Base-by-base conservation (phyloP, 768 basidiomycete species). In the Mycena maculata region DNA sequence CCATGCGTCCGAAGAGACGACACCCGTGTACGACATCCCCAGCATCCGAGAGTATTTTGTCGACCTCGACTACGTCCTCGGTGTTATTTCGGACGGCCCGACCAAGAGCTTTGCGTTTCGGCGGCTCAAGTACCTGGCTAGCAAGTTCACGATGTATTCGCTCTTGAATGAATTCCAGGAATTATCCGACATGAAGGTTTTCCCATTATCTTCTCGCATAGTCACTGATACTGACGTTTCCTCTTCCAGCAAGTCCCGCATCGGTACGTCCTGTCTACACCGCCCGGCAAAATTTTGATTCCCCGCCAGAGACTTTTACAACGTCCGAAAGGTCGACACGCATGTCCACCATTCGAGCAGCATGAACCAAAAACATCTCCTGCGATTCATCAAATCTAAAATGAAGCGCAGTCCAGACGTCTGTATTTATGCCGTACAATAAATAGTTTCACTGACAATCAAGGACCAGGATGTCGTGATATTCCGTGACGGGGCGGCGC, bases 361-460 rank as follows among this genome's bases (percentile, higher is more conserved):
- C 80, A 98, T 99, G 96, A 99, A 99, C 77, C 98, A 99, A 79
- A 99, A 99, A 78, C 98, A 99, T 81, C 81, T 99, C 22, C 82
- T 99, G 15, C 94, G 98, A 11, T 99, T 99, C 81, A 98, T 99
- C 83, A 99, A 99, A 78, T 90, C 91, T n/a, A 97, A 97, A 77
- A 96, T 98, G 95, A 96, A 95, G 80, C 89, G 88, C 25, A 89
- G 85, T 71, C 91, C 95, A 2, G 75, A 96, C 52, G 95, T 94
- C 62, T 45, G 86, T 74, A 38, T 22, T 39, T 56, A 27, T 38
- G n/a, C n/a, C 30, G 48, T 16, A 30, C 18, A n/a, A 47, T 25
- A 2, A 18, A 22, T 6, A 10, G 25, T 13, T 22, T 38, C 16
- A 25, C 65, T 36, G 27, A 63, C 45, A 22, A 25, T 30, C 53